Conservation (phyloP, 2,329 filamentous ascomycete genomes). For the Pseudocercospora macadamiae region DNA sequence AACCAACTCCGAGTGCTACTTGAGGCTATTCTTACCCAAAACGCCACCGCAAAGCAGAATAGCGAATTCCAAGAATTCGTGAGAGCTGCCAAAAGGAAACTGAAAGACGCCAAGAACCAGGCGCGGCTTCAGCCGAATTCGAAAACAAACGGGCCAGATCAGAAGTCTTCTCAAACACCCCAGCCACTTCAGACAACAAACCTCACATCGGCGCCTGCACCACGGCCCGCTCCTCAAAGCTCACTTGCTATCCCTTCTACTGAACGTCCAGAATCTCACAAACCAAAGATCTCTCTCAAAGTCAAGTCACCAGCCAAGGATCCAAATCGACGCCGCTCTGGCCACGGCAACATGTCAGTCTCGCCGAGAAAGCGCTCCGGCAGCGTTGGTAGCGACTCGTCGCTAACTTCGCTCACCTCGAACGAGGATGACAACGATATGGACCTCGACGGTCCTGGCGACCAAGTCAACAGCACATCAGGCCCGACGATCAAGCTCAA, state of each 20-base stretch:
- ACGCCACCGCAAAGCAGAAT: conserved; percentile 44
- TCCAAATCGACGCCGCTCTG: conserved; percentile 20
- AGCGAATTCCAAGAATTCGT: conserved; percentile 48
- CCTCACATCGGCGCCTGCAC: conserved; percentile 21
- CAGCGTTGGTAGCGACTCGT: conserved; percentile 34
- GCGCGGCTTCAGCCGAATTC: conserved; percentile 40
- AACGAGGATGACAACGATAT: conserved; percentile 35
- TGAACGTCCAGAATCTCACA: conserved; percentile 31
- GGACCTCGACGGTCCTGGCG: conserved; percentile 26
- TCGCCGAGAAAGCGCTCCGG: conserved; percentile 33
- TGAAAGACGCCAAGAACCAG: conserved; percentile 35
- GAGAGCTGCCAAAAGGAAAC: conserved; percentile 46
- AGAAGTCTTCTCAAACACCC: conserved; percentile 27
- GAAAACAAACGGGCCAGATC: conserved; percentile 31
- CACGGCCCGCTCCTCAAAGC: conserved; percentile 8
- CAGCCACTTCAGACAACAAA: conserved; percentile 26
- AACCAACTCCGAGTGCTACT: conserved; percentile 44
- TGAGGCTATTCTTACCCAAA: conserved; percentile 47
- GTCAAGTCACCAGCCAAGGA: conserved; percentile 32
- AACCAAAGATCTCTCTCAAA: conserved; percentile 37
- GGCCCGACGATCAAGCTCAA: conserved; percentile 20
- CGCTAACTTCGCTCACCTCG: conserved; percentile 41
- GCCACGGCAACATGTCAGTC: conserved; percentile 29
- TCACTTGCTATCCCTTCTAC: conserved; percentile 35
- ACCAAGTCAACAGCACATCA: conserved; percentile 10